Percentiles rank a stretch among this genome's conserved stretches.
These are phyloP conservation scores for Talaromyces liani DNA, from an alignment of 495 filamentous ascomycete genomes.

Conservation along the genomic window DNA sequence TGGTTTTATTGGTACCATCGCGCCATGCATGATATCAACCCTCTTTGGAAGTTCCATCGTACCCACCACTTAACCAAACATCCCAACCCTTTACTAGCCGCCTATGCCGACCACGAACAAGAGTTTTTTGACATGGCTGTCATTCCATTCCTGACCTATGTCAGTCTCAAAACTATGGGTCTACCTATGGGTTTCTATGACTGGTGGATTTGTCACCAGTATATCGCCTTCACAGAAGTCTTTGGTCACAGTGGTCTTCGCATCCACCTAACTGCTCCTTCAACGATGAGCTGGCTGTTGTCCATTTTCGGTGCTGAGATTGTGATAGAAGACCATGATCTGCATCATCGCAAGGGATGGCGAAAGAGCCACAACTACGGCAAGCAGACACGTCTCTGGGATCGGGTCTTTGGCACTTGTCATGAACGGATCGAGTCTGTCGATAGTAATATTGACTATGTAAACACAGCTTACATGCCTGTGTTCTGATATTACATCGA, in stretches of 20 bases:
- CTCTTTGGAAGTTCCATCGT: constrained; percentile 33
- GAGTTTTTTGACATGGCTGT: constrained; percentile 33
- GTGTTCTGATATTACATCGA: constrained; percentile 12
- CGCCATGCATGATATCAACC: constrained; percentile 24
- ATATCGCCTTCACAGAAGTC: constrained; percentile 28
- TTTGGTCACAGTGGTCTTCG: constrained; percentile 29
- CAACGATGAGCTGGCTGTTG: constrained; percentile 22
- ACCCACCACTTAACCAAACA: constrained; percentile 36
- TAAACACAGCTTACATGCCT: constrained; percentile 24
- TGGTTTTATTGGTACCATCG: constrained; percentile 39
- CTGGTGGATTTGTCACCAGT: constrained; percentile 35
- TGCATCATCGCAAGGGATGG: constrained; percentile 35
- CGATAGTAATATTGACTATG: constrained; percentile 25
- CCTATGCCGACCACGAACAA: constrained; percentile 30
- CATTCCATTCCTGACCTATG: constrained; percentile 27
- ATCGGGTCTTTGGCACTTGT: constrained; percentile 31
- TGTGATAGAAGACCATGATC: constrained; percentile 32
- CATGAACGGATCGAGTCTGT: constrained; percentile 23
- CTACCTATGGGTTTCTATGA: constrained; percentile 34
- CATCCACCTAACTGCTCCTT: constrained; percentile 23
- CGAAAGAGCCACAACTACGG: constrained; percentile 33
- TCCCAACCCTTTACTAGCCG: constrained; percentile 27
- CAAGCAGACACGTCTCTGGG: constrained; percentile 35
- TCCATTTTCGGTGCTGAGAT: constrained; percentile 23
- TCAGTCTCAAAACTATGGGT: constrained; percentile 23